A percentile compares a stretch with the other conserved stretches of the same genome.
Evolutionary conservation across 2,329 filamentous ascomycete genomes (phyloP).

Genomic region (Colletotrichum horii): DNA sequence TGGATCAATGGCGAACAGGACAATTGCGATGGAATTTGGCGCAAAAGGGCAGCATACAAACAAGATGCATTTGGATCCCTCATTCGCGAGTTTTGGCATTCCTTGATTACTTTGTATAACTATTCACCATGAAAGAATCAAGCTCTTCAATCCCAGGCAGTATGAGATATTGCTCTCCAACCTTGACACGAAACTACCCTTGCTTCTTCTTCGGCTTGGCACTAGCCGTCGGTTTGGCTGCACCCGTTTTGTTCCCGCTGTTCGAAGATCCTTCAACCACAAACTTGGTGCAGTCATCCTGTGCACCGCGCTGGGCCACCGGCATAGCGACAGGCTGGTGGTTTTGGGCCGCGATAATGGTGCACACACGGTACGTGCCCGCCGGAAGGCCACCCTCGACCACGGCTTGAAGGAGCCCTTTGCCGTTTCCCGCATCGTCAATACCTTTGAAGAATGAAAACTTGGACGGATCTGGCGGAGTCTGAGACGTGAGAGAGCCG

Average conservation of each 20-base stretch:
- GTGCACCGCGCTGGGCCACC: conserved; percentile 56
- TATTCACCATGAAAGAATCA: neutral
- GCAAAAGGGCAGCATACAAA: no score
- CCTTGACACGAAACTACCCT: neutral
- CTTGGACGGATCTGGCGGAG: conserved; percentile 36
- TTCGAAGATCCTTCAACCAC: conserved; percentile 33
- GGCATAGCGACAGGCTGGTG: conserved; percentile 65
- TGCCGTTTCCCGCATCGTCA: conserved; percentile 53
- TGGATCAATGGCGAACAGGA: no score
- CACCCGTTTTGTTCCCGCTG: neutral
- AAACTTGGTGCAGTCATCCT: conserved; percentile 59
- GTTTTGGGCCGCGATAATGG: conserved; percentile 54
- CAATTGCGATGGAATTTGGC: no score
- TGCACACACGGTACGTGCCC: conserved; percentile 57
- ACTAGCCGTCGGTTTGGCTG: neutral
- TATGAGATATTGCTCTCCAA: neutral
- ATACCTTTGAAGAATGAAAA: conserved; percentile 66
- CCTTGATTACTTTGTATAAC: neutral
- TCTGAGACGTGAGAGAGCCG: conserved; percentile 38
- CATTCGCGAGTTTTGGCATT: neutral
- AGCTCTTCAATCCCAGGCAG: neutral
- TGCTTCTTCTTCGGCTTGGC: neutral
- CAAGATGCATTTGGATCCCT: neutral
- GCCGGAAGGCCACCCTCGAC: conserved; percentile 51
- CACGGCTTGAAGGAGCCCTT: conserved; percentile 47